Evolutionary conservation across 1,139 yeast species (phyloP).

Genomic region (Suhomyces yuchorum): DNA sequence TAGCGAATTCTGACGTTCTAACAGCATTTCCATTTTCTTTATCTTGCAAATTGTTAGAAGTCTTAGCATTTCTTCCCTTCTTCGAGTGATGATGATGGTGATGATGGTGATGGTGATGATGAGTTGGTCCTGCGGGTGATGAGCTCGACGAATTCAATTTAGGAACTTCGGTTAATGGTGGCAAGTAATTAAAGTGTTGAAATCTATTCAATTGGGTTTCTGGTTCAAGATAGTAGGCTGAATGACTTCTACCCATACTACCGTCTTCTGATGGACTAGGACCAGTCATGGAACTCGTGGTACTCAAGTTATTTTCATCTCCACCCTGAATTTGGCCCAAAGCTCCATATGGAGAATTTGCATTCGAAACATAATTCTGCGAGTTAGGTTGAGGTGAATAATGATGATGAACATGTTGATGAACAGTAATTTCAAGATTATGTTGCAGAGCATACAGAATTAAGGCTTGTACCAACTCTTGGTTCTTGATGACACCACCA

Average conservation of each 20-base stretch:
- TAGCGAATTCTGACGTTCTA: slow-evolving; percentile 1
- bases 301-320: slow-evolving; percentile 6
- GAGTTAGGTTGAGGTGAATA: slow-evolving; percentile 43
- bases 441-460: slow-evolving; percentile 63
- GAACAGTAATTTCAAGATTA: slow-evolving; percentile 67
- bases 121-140: slow-evolving; percentile 23
- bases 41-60: slow-evolving; percentile 22
- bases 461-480: slow-evolving; percentile 56
- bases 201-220: slow-evolving; percentile 60
- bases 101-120: slow-evolving; percentile 34
- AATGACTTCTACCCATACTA: slow-evolving; percentile 2
- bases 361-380: slow-evolving; percentile 10
- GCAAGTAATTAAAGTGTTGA: slow-evolving; percentile 72
- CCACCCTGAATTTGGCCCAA: slow-evolving; percentile 4
- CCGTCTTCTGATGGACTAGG: slow-evolving; percentile 11
- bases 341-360: slow-evolving; percentile 6
- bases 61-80: slow-evolving; percentile 2
- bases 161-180: slow-evolving; percentile 72
- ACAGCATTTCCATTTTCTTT: slow-evolving; percentile 9
- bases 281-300: slow-evolving; percentile 11
- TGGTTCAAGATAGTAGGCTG: slow-evolving; percentile 42
- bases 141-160: slow-evolving; percentile 61
- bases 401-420: slow-evolving; percentile 83
- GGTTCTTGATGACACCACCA: slow-evolving; percentile 52
- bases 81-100: slow-evolving; percentile 27